A percentile compares a stretch with the other conserved stretches of the same genome.
Evolutionary conservation across 78 protist species (phyloP).

Genomic region (Guillardia theta): DNA sequence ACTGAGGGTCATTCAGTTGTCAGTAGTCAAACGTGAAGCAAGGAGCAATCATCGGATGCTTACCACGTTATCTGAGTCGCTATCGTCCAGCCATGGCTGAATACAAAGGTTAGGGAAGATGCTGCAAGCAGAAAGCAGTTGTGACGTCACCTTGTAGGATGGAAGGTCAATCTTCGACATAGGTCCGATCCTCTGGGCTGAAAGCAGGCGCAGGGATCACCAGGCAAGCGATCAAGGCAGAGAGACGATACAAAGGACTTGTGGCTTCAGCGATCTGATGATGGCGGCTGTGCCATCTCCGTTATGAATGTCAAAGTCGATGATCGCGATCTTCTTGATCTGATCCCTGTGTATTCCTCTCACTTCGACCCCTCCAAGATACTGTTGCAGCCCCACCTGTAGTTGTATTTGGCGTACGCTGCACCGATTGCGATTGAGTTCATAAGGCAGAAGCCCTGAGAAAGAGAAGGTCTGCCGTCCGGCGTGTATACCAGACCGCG

Average conservation of each 20-base stretch:
- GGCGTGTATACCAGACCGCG: not conserved
- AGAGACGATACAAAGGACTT: not conserved
- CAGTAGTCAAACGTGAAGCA: too few relatives aligned
- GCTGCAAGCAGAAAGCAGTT: not conserved
- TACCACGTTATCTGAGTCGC: not conserved
- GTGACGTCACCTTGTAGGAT: too few relatives aligned
- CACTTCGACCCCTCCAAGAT: not conserved
- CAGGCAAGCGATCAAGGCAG: not conserved
- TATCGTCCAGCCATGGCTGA: slow-evolving; percentile 34
- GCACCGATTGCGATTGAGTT: slow-evolving; percentile 31
- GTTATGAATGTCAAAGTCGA: slow-evolving; percentile 17
- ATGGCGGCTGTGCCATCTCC: slow-evolving; percentile 29
- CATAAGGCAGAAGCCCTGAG: slow-evolving; percentile 20
- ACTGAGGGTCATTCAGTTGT: too few relatives aligned
- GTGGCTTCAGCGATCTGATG: not conserved
- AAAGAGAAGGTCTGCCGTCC: not conserved
- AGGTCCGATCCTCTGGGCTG: too few relatives aligned
- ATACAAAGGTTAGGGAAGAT: not conserved
- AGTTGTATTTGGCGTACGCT: slow-evolving; percentile 13
- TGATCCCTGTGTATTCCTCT: not conserved
- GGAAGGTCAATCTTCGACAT: too few relatives aligned
- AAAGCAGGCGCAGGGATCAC: too few relatives aligned
- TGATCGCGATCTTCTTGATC: not conserved
- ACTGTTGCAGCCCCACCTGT: not conserved
- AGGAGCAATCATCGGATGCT: too few relatives aligned